Base-by-base conservation (phyloP, 2,329 filamentous ascomycete genomes). In the Xylariaceae sp. region DNA sequence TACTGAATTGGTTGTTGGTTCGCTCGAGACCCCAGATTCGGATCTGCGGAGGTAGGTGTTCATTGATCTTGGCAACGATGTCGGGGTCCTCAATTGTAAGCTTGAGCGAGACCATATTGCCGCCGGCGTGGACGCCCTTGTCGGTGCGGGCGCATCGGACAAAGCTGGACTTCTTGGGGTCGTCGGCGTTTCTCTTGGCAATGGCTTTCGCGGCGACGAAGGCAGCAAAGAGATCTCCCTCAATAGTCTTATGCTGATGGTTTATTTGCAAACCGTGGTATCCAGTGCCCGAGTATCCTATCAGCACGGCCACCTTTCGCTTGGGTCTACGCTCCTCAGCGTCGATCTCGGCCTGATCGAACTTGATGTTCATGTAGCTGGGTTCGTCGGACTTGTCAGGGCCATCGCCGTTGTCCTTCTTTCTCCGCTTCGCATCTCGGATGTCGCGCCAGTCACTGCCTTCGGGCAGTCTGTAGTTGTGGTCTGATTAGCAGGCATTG, bases 241-340 rank as follows among this genome's bases (percentile, higher is more conserved):
- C 94, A 56, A 99, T 97, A 0, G 92, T 99, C 73, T 90, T 91
- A 65, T 96, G 85, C 56, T 83, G 73, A 61, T 77, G 77, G 67
- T 86, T 85, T 66, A 99, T 87, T 72, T 99, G 94, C 85, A 99
- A 95, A 62, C 94, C 94, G 72, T 90, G 91, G 76, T 99, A 99
- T 14, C 94, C 94, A 10, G 90, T 96, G 44, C 94, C 94, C 6
- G 91, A 90, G 69, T 99, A 99, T 14, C 94, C 94, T 60, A 99
- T 85, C 75, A 97, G 75, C 31, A 99, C 90, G 38, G 92, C 94
- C 44, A 96, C 92, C 75, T 99, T 99, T 69, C 89, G 85, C 78
- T 99, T 99, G 19, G 94, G 94, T 49, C 84, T 83, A 56, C 92
- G 85, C 66, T 86, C 85, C 68, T 99, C 94, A 42, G 84, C 83